Conservation (phyloP, 139 green algal species). For the Haematococcus sp. region DNA sequence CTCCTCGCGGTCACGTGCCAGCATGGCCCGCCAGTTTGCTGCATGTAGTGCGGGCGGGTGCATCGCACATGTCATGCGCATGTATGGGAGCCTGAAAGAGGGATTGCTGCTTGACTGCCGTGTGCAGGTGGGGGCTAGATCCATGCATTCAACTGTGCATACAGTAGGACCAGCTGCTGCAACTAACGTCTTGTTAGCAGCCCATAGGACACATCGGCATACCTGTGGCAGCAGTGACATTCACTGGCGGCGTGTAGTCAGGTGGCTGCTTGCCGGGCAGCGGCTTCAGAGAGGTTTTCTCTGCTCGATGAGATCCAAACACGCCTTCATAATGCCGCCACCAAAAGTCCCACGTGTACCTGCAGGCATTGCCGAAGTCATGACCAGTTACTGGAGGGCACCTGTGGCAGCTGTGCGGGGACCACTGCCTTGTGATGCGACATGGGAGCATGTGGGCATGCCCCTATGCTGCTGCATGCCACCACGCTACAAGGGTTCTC, state of each 20-base stretch:
- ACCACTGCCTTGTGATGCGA: background rate
- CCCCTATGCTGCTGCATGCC: too few species aligned
- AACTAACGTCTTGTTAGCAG: background rate
- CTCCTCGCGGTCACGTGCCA: background rate
- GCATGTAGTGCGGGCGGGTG: background rate
- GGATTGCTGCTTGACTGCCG: background rate
- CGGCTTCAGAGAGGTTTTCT: background rate
- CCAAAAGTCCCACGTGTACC: slow-evolving; percentile 10
- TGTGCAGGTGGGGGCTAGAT: background rate
- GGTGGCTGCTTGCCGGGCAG: background rate
- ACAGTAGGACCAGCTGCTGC: background rate
- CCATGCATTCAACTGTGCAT: background rate
- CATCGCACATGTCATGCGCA: too few species aligned
- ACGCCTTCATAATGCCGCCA: background rate
- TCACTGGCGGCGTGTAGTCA: background rate
- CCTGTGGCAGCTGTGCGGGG: too few species aligned
- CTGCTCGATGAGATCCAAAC: background rate
- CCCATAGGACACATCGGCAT: background rate
- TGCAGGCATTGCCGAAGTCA: background rate
- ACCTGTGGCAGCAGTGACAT: background rate
- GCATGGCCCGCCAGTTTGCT: slow-evolving; percentile 4
- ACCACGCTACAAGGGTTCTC: background rate
- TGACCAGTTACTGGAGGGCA: background rate
- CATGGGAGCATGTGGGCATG: too few species aligned
- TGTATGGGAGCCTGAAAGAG: too few species aligned